These are phyloP conservation scores for Ceratocystiopsis minuta DNA, from an alignment of 2,329 filamentous ascomycete species.

Conservation along the genomic window DNA sequence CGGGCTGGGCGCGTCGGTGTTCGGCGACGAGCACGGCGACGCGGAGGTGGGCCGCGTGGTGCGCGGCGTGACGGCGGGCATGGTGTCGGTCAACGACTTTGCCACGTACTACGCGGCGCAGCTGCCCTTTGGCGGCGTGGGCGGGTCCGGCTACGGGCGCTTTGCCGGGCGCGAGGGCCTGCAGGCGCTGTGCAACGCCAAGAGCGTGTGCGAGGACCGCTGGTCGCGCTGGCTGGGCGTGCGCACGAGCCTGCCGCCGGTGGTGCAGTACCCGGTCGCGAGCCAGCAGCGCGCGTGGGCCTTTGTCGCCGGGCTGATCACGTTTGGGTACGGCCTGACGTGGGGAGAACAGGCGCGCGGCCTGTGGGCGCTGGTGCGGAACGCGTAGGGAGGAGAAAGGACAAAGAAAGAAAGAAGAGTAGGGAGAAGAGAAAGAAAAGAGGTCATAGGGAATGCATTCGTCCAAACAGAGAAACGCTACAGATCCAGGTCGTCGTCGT, in stretches of 20 bases:
- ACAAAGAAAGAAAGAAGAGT: background rate
- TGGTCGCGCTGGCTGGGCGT: slow-evolving; percentile 37
- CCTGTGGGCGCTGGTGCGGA: slow-evolving; percentile 7
- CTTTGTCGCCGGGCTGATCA: slow-evolving; percentile 42
- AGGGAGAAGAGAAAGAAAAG: too few relatives aligned
- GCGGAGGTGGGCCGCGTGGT: slow-evolving; percentile 36
- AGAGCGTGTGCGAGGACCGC: slow-evolving; percentile 68
- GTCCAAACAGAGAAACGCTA: background rate
- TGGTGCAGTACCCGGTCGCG: slow-evolving; percentile 64
- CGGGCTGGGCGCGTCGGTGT: slow-evolving; percentile 77
- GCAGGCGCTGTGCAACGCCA: slow-evolving; percentile 67
- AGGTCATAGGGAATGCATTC: too few relatives aligned
- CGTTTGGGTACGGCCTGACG: slow-evolving; percentile 37
- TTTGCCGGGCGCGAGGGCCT: slow-evolving; percentile 87
- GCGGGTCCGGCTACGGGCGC: slow-evolving; percentile 76
- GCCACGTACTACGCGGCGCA: slow-evolving; percentile 85
- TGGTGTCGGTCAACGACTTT: slow-evolving; percentile 94
- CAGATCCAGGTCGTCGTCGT: slow-evolving; percentile 38
- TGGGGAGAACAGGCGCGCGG: slow-evolving; percentile 4
- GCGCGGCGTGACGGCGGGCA: slow-evolving; percentile 55
- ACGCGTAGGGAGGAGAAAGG: slow-evolving; percentile 1
- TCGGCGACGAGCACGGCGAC: slow-evolving; percentile 44
- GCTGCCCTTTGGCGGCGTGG: slow-evolving; percentile 82
- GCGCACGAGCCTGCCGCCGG: slow-evolving; percentile 60
- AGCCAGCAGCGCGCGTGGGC: slow-evolving; percentile 46